phyloP scores from a whole-genome alignment of 345 rosid genomes.

The Populus deltoides region DNA sequence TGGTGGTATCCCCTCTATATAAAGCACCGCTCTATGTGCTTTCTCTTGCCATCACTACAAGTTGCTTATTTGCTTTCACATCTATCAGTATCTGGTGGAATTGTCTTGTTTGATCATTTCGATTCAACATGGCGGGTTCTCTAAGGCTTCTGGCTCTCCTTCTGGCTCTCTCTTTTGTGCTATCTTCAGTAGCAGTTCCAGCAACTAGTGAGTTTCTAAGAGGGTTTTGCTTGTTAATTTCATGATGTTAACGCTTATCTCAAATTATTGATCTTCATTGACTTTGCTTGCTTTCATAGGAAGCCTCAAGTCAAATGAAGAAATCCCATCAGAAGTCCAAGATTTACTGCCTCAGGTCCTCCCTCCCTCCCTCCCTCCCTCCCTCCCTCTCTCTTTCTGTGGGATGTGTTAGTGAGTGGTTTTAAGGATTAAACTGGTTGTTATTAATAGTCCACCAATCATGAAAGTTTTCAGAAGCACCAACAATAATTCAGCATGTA shows the following conservation, averaged over 20 bases:
- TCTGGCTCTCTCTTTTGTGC: constrained; percentile 22
- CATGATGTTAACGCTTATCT: background rate
- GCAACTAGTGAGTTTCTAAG: constrained; percentile 21
- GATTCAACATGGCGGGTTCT: constrained; percentile 1
- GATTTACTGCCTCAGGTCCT: constrained; percentile 37
- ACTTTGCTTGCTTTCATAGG: constrained; percentile 28
- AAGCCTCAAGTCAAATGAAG: constrained; percentile 34
- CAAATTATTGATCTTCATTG: background rate
- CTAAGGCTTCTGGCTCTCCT: constrained; percentile 1
- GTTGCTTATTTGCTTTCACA: constrained; percentile 2
- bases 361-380: background rate
- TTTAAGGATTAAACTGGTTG: no score
- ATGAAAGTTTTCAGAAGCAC: no score
- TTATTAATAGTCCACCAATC: no score
- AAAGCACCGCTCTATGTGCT: background rate
- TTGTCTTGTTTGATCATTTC: background rate
- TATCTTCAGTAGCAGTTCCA: constrained; percentile 27
- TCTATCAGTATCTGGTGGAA: background rate
- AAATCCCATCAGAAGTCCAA: constrained; percentile 20
- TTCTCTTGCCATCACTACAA: background rate
- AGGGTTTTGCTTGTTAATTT: background rate
- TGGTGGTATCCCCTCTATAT: constrained; percentile 9
- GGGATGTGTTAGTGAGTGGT: background rate
- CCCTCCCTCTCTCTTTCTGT: background rate
- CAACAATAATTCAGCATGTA: background rate